Evolutionary conservation across 148 eudicot genomes (phyloP).

Genomic region (Bassia scoparia): DNA sequence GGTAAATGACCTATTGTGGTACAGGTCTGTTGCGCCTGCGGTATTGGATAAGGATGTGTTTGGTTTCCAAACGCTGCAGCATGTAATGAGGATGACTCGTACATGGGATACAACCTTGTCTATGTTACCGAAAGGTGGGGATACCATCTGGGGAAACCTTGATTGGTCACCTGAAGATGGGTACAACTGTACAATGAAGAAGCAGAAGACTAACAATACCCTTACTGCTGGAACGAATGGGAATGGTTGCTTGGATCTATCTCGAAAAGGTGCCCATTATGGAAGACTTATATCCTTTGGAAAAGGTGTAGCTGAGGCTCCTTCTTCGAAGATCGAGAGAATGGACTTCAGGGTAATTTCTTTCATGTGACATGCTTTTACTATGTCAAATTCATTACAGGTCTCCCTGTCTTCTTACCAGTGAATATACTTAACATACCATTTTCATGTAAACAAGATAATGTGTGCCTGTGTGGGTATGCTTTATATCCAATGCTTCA

Average conservation of each 20-base stretch:
- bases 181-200: slow-evolving; percentile 44
- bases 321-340: slow-evolving; percentile 57
- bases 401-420: too few relatives aligned
- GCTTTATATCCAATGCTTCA: too few relatives aligned
- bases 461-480: too few relatives aligned
- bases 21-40: slow-evolving; percentile 81
- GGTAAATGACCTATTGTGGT: slow-evolving; percentile 17
- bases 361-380: neutral
- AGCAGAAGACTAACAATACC: slow-evolving; percentile 41
- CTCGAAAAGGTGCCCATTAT: slow-evolving; percentile 48
- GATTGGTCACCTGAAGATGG: slow-evolving; percentile 96
- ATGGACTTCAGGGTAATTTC: slow-evolving; percentile 71
- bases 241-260: slow-evolving; percentile 26
- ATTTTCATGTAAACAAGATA: too few relatives aligned
- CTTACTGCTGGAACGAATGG: slow-evolving; percentile 28
- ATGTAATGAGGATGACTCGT: slow-evolving; percentile 88
- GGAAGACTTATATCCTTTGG: slow-evolving; percentile 92
- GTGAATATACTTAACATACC: too few relatives aligned
- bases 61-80: slow-evolving; percentile 71
- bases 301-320: slow-evolving; percentile 57
- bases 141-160: slow-evolving; percentile 94
- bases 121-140: slow-evolving; percentile 98
- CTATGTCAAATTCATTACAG: too few relatives aligned
- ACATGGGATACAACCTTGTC: slow-evolving; percentile 99
- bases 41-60: slow-evolving; percentile 79